A percentile compares a stretch with the other conserved stretches of the same genome.
phyloP scores from a whole-genome alignment of 495 filamentous ascomycete species.

The Penicillium dipodomyicola region DNA sequence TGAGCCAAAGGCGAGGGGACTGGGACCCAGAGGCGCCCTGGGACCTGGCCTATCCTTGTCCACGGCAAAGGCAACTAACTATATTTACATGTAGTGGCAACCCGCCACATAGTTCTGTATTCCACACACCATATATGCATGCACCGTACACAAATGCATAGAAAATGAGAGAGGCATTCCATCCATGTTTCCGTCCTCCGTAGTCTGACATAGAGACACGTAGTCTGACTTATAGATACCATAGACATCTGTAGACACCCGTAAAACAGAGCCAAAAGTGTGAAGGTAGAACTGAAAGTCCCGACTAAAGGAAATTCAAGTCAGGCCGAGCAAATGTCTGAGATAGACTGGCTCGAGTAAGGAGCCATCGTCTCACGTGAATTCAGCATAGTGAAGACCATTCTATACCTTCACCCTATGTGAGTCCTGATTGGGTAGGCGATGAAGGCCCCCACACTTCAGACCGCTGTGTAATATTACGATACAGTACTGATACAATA shows the following conservation, averaged over 20 bases:
- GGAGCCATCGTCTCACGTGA: too few species aligned
- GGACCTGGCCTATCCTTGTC: background rate
- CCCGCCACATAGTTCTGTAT: slow-evolving; percentile 1
- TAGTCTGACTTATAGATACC: background rate
- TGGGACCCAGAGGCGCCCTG: slow-evolving; percentile 3
- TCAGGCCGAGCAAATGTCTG: too few species aligned
- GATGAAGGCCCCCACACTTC: too few species aligned
- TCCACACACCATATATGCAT: background rate
- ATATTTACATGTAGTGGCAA: background rate
- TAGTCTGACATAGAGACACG: background rate
- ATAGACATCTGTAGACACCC: background rate
- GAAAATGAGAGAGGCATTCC: slow-evolving; percentile 4
- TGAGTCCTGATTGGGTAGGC: too few species aligned
- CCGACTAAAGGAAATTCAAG: too few species aligned
- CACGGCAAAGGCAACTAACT: background rate
- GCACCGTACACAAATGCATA: background rate
- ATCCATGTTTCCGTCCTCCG: background rate
- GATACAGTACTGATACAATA: too few species aligned
- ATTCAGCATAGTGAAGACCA: too few species aligned
- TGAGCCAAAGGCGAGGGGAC: slow-evolving; percentile 1
- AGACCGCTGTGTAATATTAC: too few species aligned
- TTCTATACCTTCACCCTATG: too few species aligned
- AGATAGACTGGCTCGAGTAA: too few species aligned
- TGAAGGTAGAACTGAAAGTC: too few species aligned
- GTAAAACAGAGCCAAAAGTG: background rate